Evolutionary conservation across 2,329 filamentous ascomycete species (phyloP).

Genomic region (Orbilia quercus): DNA sequence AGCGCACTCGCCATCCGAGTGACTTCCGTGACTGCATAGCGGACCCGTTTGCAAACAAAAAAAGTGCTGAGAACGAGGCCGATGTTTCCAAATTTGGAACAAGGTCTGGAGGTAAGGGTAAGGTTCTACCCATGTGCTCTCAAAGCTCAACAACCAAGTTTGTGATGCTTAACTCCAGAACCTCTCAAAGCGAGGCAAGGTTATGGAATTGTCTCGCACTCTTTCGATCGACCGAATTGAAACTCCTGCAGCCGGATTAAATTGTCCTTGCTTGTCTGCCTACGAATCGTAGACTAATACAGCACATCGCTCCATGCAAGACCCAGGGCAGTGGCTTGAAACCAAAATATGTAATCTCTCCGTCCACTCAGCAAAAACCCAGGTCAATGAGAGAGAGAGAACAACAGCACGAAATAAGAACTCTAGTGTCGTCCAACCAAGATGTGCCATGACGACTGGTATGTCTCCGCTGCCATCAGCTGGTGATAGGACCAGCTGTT

Average conservation of each 20-base stretch:
- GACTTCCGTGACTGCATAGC: no score
- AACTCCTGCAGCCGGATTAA: not conserved
- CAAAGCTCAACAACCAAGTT: not conserved
- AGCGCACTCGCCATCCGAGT: no score
- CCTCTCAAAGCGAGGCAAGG: no score
- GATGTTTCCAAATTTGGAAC: conserved; percentile 26
- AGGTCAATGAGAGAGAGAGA: not conserved
- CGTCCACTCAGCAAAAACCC: not conserved
- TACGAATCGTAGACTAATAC: conserved; percentile 6
- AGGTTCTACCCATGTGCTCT: not conserved
- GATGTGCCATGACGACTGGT: conserved; percentile 30
- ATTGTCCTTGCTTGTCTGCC: conserved; percentile 4
- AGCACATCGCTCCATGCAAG: not conserved
- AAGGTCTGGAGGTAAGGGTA: conserved; percentile 3
- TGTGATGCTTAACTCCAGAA: conserved; percentile 2
- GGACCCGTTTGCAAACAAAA: no score
- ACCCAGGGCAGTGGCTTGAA: conserved; percentile 2
- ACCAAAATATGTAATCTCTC: not conserved
- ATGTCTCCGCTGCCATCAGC: not conserved
- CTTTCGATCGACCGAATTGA: not conserved
- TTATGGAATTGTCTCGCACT: no score
- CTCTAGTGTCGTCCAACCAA: conserved; percentile 30
- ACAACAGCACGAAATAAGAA: not conserved
- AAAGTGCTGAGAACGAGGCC: not conserved
- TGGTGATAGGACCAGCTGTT: conserved; percentile 5